Base-by-base conservation (phyloP, 768 basidiomycete genomes). In the Cystofilobasidium bisporidii region DNA sequence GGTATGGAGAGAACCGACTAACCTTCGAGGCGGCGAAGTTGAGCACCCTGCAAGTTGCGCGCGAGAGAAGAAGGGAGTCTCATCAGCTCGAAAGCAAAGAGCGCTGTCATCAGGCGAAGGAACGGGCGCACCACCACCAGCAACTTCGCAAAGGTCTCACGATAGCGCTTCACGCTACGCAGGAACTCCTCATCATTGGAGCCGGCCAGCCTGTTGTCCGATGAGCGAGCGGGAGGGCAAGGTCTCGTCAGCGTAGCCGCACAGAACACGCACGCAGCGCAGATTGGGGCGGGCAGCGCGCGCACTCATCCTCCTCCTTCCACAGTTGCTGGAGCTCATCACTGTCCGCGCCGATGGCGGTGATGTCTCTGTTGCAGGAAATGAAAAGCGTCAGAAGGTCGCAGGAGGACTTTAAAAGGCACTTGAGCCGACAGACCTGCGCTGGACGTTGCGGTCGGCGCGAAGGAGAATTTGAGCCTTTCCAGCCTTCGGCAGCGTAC, bases 371-470 rank as follows among this genome's bases (percentile, higher is more conserved):
- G 33, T 14, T n/a, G n/a, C n/a, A 58, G 33, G 9, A 28, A 38
- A 41, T 18, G 33, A 3, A 6, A 32, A 15, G n/a, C 18, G 56
- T 36, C 43, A 11, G n/a, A n/a, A 28, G 12, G 12, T 5, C 11
- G 12, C 45, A 32, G 1, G 28, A 22, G 43, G 30, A n/a, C 33
- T 40, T 3, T 12, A 55, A 26, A 50, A 24, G 8, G n/a, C n/a
- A n/a, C n/a, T n/a, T 28, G 2, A 26, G 24, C 18, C 9, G 36
- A 75, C 73, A 61, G 76, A 75, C 12, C 77, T 71, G 3, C 70
- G 55, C 67, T 78, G 77, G 1, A 78, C 73, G 70, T 77, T 74
- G 32, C 74, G 70, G 65, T 78, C 77, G 1, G 77, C 77, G 30
- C 73, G 59, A 9, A 78, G 66, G 15, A 78, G 55, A 0, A 72